Evolutionary conservation across 257 asterid genomes (phyloP).

Genomic region (Nicotiana attenuata): DNA sequence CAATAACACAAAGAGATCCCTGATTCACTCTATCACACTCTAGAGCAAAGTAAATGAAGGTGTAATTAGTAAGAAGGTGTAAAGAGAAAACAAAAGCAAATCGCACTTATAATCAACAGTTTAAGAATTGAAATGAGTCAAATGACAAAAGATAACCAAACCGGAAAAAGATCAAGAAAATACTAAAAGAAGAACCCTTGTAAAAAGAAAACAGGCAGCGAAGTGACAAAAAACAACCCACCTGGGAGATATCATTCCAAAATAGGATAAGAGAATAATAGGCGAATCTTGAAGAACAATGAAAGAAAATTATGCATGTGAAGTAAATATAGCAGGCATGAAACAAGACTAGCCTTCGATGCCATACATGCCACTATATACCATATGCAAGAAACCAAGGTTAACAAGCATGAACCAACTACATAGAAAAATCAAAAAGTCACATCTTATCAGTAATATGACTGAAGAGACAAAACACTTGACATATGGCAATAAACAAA

Average conservation of each 20-base stretch:
- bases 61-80: background rate
- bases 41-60: background rate
- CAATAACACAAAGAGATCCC: background rate
- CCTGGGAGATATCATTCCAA: background rate
- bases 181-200: background rate
- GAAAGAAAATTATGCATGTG: background rate
- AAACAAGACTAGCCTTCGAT: background rate
- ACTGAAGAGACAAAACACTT: background rate
- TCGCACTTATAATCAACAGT: background rate
- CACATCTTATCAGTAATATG: background rate
- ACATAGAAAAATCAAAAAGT: background rate
- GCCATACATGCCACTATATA: background rate
- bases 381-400: constrained; percentile 3
- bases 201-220: background rate
- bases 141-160: background rate
- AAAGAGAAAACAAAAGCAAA: background rate
- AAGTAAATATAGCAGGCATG: background rate
- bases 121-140: background rate
- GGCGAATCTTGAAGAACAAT: background rate
- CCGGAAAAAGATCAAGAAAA: background rate
- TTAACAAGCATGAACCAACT: background rate
- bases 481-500: background rate
- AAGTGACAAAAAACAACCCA: background rate
- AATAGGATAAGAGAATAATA: background rate
- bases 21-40: background rate